These are phyloP conservation scores for Passiflora organensis DNA, from an alignment of 345 rosid genomes.

Conservation along the genomic window DNA sequence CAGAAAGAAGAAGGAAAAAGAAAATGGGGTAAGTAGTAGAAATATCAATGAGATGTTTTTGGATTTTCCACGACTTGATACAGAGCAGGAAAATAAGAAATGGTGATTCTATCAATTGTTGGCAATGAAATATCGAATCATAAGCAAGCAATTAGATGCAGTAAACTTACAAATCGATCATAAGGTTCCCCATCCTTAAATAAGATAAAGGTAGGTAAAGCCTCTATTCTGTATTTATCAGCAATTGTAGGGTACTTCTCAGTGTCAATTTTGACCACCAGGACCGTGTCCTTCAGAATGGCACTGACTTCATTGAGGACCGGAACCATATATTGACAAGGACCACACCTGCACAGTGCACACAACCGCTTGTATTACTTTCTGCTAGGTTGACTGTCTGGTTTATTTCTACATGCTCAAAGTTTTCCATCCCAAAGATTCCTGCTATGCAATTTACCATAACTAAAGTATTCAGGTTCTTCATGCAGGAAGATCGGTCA, in stretches of 20 bases:
- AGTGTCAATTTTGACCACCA: slow-evolving; percentile 80
- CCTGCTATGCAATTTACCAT: background rate
- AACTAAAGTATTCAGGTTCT: no score
- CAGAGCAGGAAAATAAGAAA: no score
- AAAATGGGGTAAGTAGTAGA: no score
- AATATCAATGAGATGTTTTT: no score
- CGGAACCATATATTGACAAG: slow-evolving; percentile 89
- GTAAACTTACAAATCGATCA: slow-evolving; percentile 78
- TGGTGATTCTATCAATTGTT: no score
- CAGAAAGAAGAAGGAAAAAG: no score
- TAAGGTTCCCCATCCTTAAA: slow-evolving; percentile 75
- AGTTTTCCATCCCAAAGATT: background rate
- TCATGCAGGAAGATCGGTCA: no score
- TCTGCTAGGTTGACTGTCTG: no score
- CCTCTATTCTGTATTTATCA: slow-evolving; percentile 61
- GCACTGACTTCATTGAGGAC: slow-evolving; percentile 67
- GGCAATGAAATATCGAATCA: no score
- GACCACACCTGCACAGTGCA: slow-evolving; percentile 70
- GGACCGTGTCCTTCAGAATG: slow-evolving; percentile 57
- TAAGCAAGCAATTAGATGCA: background rate
- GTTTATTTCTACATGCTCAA: no score
- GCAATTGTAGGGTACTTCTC: slow-evolving; percentile 88
- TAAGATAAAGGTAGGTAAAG: slow-evolving; percentile 81
- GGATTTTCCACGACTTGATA: no score
- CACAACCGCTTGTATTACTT: no score